Base-by-base conservation (phyloP, 2,329 filamentous ascomycete genomes). In the Fusarium sp. region DNA sequence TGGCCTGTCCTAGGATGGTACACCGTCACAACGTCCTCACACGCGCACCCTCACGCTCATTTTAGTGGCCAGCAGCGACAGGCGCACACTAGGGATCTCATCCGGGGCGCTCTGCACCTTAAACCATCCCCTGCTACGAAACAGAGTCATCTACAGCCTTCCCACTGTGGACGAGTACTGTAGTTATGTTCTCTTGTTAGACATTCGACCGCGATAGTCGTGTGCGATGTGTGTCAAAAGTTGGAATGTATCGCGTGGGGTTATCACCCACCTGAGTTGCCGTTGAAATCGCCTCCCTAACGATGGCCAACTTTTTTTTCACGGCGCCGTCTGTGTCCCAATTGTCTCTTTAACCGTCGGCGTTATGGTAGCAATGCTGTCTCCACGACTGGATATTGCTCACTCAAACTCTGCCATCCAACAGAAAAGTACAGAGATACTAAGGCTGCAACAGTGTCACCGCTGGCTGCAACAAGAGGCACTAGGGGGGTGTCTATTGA, bases 401-500 rank as follows among this genome's bases (percentile, higher is more conserved):
- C 62, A 56, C 50, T 57, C 53, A 27, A 53, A 53, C 34, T 43
- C 34, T 53, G 24, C 55, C 42, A 66, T 32, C 68, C 72, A 74
- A 72, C 61, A 68, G 66, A n/a, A 51, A 53, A 59, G 45, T 25
- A 46, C 56, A 63, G 58, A 58, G 44, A 58, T 62, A 38, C 52
- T 59, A 65, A 65, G 63, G 63, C 68, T 68, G 51, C 63, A 71
- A 55, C 66, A 62, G 55, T 66, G 67, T 67, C 43, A 64, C 67
- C 43, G 15, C 50, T 57, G 63, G 63, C 56, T 70, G 65, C 43
- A 61, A 66, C 51, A 44, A 58, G 30, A 53, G 59, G 57, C 68
- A 53, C 69, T 73, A 67, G 63, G 68, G 71, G 73, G 56, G 70
- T 73, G 68, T 68, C 54, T 71, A 52, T 63, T 61, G 64, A 71